Evolutionary conservation across 2,329 filamentous ascomycete species (phyloP).

Genomic region (Catunica adiposa): DNA sequence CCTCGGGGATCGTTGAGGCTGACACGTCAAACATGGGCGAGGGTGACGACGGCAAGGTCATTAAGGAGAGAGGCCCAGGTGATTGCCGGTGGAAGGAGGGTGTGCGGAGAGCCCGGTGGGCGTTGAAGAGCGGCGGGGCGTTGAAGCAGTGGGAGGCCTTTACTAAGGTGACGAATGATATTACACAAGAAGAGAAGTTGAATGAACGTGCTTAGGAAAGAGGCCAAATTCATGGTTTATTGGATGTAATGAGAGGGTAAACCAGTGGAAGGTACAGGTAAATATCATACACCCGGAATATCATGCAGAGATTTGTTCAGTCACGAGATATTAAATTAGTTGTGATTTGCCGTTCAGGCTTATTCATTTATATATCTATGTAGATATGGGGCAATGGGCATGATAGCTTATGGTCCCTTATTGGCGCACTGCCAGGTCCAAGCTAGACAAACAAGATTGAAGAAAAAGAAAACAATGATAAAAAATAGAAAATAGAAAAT

Average conservation of each 20-base stretch:
- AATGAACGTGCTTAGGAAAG: not conserved
- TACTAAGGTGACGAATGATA: constrained; percentile 50
- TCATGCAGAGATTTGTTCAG: too few relatives aligned
- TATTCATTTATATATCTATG: constrained; percentile 1
- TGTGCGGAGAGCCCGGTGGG: constrained; percentile 71
- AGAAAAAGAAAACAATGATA: not conserved
- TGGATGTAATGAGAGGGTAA: not conserved
- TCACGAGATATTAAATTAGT: too few relatives aligned
- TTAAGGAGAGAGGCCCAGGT: constrained; percentile 68
- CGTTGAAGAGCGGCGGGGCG: constrained; percentile 72
- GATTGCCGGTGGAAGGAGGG: constrained; percentile 92
- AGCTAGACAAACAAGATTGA: not conserved
- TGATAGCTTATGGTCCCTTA: not conserved
- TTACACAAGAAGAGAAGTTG: not conserved
- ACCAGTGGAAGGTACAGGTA: not conserved
- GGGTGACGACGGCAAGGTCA: constrained; percentile 65
- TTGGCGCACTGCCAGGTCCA: not conserved
- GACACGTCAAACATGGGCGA: constrained; percentile 64
- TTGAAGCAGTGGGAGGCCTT: constrained; percentile 69
- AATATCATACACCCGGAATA: not conserved
- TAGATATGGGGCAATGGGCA: not conserved
- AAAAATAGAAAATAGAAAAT: too few relatives aligned
- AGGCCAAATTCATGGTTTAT: not conserved
- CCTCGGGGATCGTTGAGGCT: constrained; percentile 71
- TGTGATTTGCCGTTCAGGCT: too few relatives aligned